Evolutionary conservation across 2,329 filamentous ascomycete species (phyloP).

Genomic region (Coccinonectria pachysandricola): DNA sequence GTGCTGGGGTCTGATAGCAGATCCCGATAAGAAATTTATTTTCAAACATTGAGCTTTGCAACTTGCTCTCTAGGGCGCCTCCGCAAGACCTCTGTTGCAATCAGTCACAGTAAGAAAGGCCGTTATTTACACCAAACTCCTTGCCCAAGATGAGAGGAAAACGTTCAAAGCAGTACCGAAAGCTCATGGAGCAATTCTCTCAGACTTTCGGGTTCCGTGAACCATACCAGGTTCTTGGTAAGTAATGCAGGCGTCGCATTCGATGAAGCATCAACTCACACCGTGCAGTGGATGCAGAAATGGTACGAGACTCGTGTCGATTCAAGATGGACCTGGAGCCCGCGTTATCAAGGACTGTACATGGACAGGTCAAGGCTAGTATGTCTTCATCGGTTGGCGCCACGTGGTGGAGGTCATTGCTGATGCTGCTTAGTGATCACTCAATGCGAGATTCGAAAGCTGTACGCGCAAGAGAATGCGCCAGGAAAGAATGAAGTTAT

Average conservation of each 20-base stretch:
- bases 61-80: conserved; percentile 5
- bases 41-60: no score
- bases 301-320: conserved; percentile 68
- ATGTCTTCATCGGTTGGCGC: conserved; percentile 23
- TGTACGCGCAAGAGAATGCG: conserved; percentile 54
- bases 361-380: conserved; percentile 78
- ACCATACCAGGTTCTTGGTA: conserved; percentile 81
- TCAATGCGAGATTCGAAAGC: conserved; percentile 69
- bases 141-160: conserved; percentile 36
- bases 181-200: conserved; percentile 89
- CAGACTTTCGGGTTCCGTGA: conserved; percentile 84
- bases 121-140: conserved; percentile 1
- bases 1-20: conserved; percentile 14
- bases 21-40: conserved; percentile 32
- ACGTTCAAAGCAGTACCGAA: conserved; percentile 49
- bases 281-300: conserved; percentile 63
- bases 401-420: conserved; percentile 2
- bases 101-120: no score
- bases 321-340: conserved; percentile 85
- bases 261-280: conserved; percentile 13
- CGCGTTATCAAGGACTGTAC: conserved; percentile 70
- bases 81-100: conserved; percentile 3
- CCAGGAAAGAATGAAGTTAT: conserved; percentile 51
- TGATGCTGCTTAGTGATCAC: conserved; percentile 53
- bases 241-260: conserved; percentile 11